Conservation (phyloP, 306 rosid species). For the Vigna unguiculata region DNA sequence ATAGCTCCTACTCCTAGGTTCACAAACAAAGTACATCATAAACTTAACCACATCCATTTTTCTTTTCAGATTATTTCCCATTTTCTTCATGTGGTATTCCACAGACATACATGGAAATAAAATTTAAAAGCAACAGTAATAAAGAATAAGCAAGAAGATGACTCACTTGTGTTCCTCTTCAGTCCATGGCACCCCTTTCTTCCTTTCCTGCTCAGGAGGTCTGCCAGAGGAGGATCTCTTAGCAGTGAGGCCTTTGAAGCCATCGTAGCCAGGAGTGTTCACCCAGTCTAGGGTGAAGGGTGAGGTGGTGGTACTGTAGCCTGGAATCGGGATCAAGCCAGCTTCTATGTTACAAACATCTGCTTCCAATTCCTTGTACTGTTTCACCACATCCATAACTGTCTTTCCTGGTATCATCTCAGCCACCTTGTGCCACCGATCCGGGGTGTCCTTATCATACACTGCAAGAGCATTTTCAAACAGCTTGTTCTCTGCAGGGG, state of each 20-base stretch:
- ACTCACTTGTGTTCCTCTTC: constrained; percentile 93
- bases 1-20: constrained; percentile 38
- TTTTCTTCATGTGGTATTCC: background rate
- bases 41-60: constrained; percentile 33
- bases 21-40: background rate
- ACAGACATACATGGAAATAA: background rate
- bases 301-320: constrained; percentile 54
- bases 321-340: constrained; percentile 79
- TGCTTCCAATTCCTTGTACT: constrained; percentile 72
- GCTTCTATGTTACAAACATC: constrained; percentile 88
- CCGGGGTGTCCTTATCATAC: constrained; percentile 77
- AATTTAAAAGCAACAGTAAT: constrained; percentile 28
- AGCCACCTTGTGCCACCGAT: constrained; percentile 86
- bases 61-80: constrained; percentile 10
- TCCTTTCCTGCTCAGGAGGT: constrained; percentile 77
- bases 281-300: constrained; percentile 87
- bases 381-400: constrained; percentile 68
- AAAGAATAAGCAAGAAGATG: background rate
- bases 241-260: constrained; percentile 59
- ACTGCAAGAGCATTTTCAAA: constrained; percentile 93
- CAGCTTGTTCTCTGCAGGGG: constrained; percentile 79
- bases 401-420: constrained; percentile 82
- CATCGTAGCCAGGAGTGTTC: constrained; percentile 59
- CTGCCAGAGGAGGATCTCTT: constrained; percentile 64
- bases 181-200: constrained; percentile 95